Base-by-base conservation (phyloP, 2,329 filamentous ascomycete species). In the Neofusicoccum ribis region DNA sequence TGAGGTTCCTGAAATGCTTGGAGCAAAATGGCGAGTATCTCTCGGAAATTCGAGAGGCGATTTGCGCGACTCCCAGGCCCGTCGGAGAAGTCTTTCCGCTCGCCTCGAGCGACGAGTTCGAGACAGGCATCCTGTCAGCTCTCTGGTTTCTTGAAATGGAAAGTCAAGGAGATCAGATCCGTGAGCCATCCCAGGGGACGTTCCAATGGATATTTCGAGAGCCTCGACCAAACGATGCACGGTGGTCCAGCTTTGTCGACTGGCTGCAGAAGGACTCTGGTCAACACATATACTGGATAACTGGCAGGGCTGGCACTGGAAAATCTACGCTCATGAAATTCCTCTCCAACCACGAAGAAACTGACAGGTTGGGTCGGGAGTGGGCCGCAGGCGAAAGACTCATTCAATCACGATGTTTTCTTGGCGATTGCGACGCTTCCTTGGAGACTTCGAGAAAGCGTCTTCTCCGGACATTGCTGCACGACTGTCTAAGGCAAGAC, bases 241-340 rank as follows among this genome's bases (percentile, higher is more conserved):
- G 6, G n/a, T 60, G 56, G 56, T 3, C 39, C 20, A 20, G 31
- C 44, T 49, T 58, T 39, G 3, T 3, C n/a, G 41, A 64, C 17
- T 64, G 62, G 62, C 41, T 64, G 7, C 27, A 31, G 3, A 36
- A 46, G 9, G 56, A 60, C 41, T 23, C 43, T 7, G 23, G 44
- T n/a, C 14, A 56, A 5, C 27, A 39, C 3, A 31, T 65, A 5
- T 65, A 65, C 37, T 65, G 79, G 76, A 76, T 83, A 15, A 75
- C 74, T 20, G 82, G 82, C 1, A 83, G 81, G 52, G 75, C 81
- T 0, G 81, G 81, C 0, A 78, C 79, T 14, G 82, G 81, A 4
- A 83, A 83, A 64, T 83, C 81, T 0, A 83, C 80, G 0, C 65
- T 83, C n/a, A 80, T 83, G 77, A 65, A 65, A 23, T 52, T 46